Percentiles rank a stretch among this genome's conserved stretches.
Conservation (phyloP, 2,329 filamentous ascomycete species). For the Neopestalotiopsis sp. region DNA sequence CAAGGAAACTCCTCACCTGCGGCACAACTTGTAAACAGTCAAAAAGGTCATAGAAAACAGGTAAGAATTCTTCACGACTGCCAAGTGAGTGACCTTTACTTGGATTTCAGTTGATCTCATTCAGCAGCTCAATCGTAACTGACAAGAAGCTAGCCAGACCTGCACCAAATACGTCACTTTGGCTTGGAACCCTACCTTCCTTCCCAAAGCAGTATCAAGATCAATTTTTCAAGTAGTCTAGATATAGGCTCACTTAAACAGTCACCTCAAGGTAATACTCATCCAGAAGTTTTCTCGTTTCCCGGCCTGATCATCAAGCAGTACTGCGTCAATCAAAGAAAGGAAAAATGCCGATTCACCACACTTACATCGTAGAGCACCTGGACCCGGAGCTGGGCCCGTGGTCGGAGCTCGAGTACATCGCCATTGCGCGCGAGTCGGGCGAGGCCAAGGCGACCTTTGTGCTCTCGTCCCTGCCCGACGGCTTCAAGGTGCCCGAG, state of each 20-base stretch:
- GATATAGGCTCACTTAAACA: background rate
- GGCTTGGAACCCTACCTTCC: background rate
- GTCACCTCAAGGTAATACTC: too few relatives aligned
- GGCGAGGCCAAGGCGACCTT: constrained; percentile 71
- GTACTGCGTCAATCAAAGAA: too few relatives aligned
- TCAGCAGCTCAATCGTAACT: background rate
- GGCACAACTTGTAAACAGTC: background rate
- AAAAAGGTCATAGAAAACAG: background rate
- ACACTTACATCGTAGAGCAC: constrained; percentile 95
- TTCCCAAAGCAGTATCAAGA: constrained; percentile 12
- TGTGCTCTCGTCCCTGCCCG: constrained; percentile 80
- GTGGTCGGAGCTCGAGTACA: constrained; percentile 95
- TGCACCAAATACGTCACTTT: constrained; percentile 15
- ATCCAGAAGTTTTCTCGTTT: too few relatives aligned
- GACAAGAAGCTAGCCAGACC: background rate
- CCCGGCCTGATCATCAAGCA: too few relatives aligned
- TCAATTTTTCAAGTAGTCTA: background rate
- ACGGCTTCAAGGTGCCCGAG: constrained; percentile 68
- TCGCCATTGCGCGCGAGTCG: constrained; percentile 84
- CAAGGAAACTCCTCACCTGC: constrained; percentile 2
- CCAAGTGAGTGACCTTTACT: too few relatives aligned
- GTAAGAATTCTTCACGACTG: too few relatives aligned
- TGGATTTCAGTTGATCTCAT: background rate
- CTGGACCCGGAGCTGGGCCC: constrained; percentile 91
- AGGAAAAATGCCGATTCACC: constrained; percentile 39